Percentiles rank a stretch among this genome's conserved stretches.
Conservation (phyloP, 2,329 filamentous ascomycete genomes). For the Sarocladium brachiariae region DNA sequence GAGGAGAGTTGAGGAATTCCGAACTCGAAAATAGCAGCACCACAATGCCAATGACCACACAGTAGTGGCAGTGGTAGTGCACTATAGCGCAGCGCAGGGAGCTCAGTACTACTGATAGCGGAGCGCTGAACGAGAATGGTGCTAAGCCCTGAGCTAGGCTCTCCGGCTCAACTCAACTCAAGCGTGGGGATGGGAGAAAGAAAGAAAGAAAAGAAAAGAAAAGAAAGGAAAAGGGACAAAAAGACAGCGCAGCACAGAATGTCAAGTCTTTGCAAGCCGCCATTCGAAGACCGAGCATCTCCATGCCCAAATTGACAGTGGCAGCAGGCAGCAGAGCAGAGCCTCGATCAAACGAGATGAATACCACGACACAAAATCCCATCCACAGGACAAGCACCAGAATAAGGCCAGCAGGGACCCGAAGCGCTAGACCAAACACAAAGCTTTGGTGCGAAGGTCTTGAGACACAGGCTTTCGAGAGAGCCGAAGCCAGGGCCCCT, state of each 20-base stretch:
- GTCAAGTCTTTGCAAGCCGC: background rate
- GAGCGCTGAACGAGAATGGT: background rate
- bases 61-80: background rate
- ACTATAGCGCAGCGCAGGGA: constrained; percentile 1
- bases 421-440: constrained; percentile 6
- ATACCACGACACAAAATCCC: too few relatives aligned
- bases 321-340: background rate
- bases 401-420: background rate
- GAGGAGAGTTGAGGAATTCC: constrained; percentile 5
- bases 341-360: constrained; percentile 2
- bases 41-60: too few relatives aligned
- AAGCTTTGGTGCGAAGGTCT: constrained; percentile 5
- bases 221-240: too few relatives aligned
- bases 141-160: background rate
- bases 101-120: too few relatives aligned
- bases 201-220: too few relatives aligned
- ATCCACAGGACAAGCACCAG: background rate
- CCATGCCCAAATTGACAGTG: too few relatives aligned
- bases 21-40: constrained; percentile 10
- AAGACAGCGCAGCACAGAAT: too few relatives aligned
- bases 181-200: background rate
- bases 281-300: too few relatives aligned
- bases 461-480: constrained; percentile 1
- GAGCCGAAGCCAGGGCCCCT: constrained; percentile 6
- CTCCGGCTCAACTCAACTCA: background rate